Conservation (phyloP, 208 protist genomes). For the Crithidia brevicula region DNA sequence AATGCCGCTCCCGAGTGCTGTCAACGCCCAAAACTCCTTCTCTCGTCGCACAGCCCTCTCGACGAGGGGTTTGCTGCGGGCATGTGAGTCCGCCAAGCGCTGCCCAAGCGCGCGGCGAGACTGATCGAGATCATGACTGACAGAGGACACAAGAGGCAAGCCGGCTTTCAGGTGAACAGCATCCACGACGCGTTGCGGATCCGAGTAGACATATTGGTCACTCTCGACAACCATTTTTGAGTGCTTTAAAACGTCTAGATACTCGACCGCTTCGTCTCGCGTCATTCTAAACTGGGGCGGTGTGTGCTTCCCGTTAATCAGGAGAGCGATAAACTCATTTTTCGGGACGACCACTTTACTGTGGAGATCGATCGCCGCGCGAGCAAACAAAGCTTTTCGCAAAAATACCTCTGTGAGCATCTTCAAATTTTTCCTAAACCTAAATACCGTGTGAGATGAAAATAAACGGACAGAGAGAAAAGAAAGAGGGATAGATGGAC, state of each 20-base stretch:
- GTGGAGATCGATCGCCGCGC: constrained; percentile 21
- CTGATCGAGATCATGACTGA: constrained; percentile 9
- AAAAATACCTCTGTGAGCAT: constrained; percentile 19
- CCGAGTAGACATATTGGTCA: constrained; percentile 39
- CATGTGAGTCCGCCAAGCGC: constrained; percentile 8
- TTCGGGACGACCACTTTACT: constrained; percentile 35
- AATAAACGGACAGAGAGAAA: constrained; percentile 6
- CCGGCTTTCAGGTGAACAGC: constrained; percentile 55
- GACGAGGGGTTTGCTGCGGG: neutral
- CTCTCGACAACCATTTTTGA: constrained; percentile 40
- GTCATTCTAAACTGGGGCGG: constrained; percentile 51
- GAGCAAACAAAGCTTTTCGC: constrained; percentile 28
- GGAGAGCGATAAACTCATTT: constrained; percentile 44
- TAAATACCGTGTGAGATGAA: too few relatives aligned
- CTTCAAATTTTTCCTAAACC: neutral
- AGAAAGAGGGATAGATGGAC: neutral
- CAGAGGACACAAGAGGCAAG: constrained; percentile 44
- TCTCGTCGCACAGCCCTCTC: constrained; percentile 27
- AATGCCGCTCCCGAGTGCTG: constrained; percentile 51
- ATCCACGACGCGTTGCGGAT: constrained; percentile 52
- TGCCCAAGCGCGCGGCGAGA: neutral
- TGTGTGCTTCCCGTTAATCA: constrained; percentile 37
- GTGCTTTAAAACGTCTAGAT: constrained; percentile 41
- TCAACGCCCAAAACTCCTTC: constrained; percentile 72
- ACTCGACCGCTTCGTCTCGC: constrained; percentile 40